Evolutionary conservation across 1,284 basidiomycete species (phyloP).

Genomic region (Cutaneotrichosporon cyanovorans): DNA sequence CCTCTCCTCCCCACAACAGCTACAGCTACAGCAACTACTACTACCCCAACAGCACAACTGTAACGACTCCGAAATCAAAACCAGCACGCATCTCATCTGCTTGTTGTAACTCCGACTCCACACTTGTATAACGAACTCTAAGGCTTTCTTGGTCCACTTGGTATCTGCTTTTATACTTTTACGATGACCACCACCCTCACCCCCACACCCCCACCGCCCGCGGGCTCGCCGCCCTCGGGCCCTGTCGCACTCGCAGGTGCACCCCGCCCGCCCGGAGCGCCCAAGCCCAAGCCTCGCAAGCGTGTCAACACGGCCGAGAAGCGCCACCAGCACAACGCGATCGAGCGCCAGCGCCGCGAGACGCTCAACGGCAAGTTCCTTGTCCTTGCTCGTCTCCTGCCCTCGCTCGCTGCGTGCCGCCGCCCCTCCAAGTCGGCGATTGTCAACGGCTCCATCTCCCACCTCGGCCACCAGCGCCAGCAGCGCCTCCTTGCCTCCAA

Average conservation of each 20-base stretch:
- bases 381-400: slow-evolving; percentile 73
- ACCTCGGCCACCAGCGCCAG: slow-evolving; percentile 70
- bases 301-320: slow-evolving; percentile 90
- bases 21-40: not conserved
- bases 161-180: not conserved
- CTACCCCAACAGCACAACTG: not conserved
- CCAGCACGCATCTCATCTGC: not conserved
- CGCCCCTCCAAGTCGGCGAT: slow-evolving; percentile 89
- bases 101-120: slow-evolving; percentile 1
- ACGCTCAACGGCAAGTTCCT: slow-evolving; percentile 84
- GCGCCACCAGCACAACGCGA: slow-evolving; percentile 87
- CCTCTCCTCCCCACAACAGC: slow-evolving; percentile 28
- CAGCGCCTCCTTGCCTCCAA: slow-evolving; percentile 68
- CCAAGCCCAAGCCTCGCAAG: slow-evolving; percentile 58
- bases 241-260: slow-evolving; percentile 16
- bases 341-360: slow-evolving; percentile 83
- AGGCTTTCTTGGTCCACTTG: too few relatives aligned
- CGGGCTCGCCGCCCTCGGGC: slow-evolving; percentile 19
- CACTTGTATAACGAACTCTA: too few relatives aligned
- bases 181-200: slow-evolving; percentile 10
- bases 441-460: slow-evolving; percentile 82
- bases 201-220: slow-evolving; percentile 19
- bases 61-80: too few relatives aligned
- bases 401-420: slow-evolving; percentile 78
- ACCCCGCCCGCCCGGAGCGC: slow-evolving; percentile 17